Conservation (phyloP, 331 rosid genomes). For the Quercus tomentella region DNA sequence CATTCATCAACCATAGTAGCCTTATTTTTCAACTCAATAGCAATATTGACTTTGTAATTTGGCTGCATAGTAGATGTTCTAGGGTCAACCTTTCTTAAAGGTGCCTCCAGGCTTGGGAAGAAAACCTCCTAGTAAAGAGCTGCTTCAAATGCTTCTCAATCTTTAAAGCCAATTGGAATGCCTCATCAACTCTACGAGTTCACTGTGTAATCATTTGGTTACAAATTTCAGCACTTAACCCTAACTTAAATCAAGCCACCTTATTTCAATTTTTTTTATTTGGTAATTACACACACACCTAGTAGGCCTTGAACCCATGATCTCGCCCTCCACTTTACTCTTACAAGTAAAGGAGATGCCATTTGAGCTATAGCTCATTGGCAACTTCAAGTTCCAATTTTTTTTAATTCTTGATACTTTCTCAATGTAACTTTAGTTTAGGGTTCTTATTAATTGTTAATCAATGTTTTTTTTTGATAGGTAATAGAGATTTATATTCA, state of each 20-base stretch:
- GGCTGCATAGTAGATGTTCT: neutral
- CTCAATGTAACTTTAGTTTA: neutral
- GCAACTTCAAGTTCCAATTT: neutral
- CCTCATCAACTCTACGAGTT: neutral
- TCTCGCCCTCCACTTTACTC: too few species aligned
- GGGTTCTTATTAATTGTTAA: neutral
- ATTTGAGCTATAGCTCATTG: neutral
- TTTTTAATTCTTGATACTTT: neutral
- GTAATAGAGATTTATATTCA: too few species aligned
- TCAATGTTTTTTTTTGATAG: too few species aligned
- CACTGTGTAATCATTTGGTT: neutral
- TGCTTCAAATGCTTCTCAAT: neutral
- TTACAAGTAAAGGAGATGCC: too few species aligned
- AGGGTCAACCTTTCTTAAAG: neutral
- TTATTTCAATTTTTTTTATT: too few species aligned
- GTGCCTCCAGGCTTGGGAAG: too few species aligned
- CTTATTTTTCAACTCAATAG: neutral
- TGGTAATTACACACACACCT: too few species aligned
- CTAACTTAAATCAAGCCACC: too few species aligned
- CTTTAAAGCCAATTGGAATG: too few species aligned
- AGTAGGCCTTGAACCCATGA: too few species aligned
- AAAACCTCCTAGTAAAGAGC: too few species aligned
- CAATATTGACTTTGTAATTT: neutral
- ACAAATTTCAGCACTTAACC: too few species aligned
- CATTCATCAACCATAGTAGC: neutral